These are phyloP conservation scores for Solanum hybrid DNA, from an alignment of 305 asterid species.

Conservation along the genomic window DNA sequence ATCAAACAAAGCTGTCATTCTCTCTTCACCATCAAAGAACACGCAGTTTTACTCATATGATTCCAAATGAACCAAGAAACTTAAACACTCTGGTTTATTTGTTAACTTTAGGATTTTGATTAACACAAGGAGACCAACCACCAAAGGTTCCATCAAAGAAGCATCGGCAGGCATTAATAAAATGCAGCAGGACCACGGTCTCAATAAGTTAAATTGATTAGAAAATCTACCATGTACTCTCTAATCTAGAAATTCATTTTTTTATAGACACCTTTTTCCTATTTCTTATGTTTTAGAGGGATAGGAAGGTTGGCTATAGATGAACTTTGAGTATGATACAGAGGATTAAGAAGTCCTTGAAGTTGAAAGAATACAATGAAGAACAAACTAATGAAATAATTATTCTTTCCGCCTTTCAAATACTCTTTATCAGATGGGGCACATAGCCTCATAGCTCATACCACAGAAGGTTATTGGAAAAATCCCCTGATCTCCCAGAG, in stretches of 20 bases:
- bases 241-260: background rate
- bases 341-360: background rate
- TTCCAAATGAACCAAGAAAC: background rate
- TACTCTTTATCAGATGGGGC: background rate
- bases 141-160: background rate
- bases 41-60: background rate
- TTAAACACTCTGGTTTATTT: background rate
- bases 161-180: background rate
- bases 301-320: background rate
- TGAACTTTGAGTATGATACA: background rate
- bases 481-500: background rate
- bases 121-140: background rate
- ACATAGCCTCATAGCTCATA: background rate
- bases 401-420: background rate
- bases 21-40: background rate
- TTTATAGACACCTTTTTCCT: background rate
- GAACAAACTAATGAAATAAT: background rate
- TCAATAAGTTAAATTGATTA: background rate
- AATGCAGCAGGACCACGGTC: background rate
- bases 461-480: background rate
- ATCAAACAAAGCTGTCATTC: background rate
- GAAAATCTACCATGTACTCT: background rate
- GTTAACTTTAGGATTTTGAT: background rate
- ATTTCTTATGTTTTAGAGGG: background rate
- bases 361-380: background rate